A percentile compares a stretch with the other conserved stretches of the same genome.
These are phyloP conservation scores for Clitopilus hobsonii DNA, from an alignment of 768 basidiomycete species.

Conservation along the genomic window DNA sequence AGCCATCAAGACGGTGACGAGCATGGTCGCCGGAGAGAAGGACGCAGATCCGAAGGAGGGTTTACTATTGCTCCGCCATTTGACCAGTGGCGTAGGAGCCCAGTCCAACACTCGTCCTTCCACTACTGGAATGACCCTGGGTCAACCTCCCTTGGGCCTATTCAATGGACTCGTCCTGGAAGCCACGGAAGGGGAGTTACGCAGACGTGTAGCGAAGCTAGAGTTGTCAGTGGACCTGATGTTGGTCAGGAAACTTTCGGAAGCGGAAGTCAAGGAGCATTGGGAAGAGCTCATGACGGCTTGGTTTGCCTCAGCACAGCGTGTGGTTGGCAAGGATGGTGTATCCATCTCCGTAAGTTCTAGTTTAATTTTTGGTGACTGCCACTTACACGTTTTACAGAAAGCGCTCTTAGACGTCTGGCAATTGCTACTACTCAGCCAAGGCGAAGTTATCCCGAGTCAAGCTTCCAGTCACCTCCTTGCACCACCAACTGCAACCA, in stretches of 20 bases:
- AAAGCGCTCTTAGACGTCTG: slow-evolving; percentile 38
- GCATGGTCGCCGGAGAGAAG: slow-evolving; percentile 28
- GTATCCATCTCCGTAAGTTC: neutral
- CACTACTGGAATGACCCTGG: neutral
- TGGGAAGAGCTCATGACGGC: slow-evolving; percentile 32
- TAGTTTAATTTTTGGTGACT: neutral
- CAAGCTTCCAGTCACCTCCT: slow-evolving; percentile 32
- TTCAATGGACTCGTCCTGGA: slow-evolving; percentile 42
- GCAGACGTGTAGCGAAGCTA: slow-evolving; percentile 20
- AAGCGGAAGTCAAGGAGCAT: slow-evolving; percentile 31
- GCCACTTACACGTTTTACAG: slow-evolving; percentile 18
- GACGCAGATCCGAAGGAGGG: slow-evolving; percentile 25
- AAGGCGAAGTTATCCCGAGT: slow-evolving; percentile 30
- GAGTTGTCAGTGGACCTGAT: slow-evolving; percentile 15
- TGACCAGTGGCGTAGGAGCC: slow-evolving; percentile 27
- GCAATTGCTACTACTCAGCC: slow-evolving; percentile 53
- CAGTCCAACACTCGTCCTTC: neutral
- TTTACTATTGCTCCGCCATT: slow-evolving; percentile 26
- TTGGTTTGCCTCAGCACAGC: slow-evolving; percentile 26
- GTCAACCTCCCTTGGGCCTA: slow-evolving; percentile 25
- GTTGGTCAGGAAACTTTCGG: slow-evolving; percentile 27
- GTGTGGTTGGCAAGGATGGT: slow-evolving; percentile 7
- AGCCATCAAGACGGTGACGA: slow-evolving; percentile 30
- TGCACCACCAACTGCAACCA: slow-evolving; percentile 26
- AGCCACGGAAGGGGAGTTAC: slow-evolving; percentile 18